Evolutionary conservation across 495 filamentous ascomycete genomes (phyloP).

Genomic region (Aspergillus ellipticus): DNA sequence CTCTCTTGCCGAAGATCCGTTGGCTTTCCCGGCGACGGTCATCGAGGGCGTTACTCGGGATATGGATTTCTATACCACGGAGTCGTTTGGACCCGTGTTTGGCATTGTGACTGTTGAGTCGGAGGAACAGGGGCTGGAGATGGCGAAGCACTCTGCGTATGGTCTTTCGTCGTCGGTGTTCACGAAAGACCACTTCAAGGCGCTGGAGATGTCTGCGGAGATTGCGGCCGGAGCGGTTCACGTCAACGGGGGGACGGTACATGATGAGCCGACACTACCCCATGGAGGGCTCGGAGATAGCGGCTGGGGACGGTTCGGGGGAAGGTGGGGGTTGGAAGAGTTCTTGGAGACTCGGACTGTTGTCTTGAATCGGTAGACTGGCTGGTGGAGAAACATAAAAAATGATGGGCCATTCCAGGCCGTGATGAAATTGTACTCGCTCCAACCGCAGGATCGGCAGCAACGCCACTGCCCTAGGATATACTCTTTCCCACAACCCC

Average conservation of each 20-base stretch:
- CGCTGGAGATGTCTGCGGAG: slow-evolving; percentile 24
- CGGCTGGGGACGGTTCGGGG: slow-evolving; percentile 62
- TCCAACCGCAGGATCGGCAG: no score
- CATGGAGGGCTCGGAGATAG: slow-evolving; percentile 73
- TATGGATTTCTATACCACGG: slow-evolving; percentile 70
- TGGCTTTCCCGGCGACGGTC: slow-evolving; percentile 58
- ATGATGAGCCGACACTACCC: slow-evolving; percentile 68
- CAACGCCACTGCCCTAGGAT: no score
- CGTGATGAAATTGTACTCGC: no score
- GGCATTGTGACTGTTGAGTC: slow-evolving; percentile 19
- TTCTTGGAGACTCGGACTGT: slow-evolving; percentile 71
- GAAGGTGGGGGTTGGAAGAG: slow-evolving; percentile 50
- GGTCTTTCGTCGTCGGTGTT: slow-evolving; percentile 30
- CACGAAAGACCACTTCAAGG: slow-evolving; percentile 17
- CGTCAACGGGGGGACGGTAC: slow-evolving; percentile 74
- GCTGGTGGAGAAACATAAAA: neutral
- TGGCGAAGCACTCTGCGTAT: slow-evolving; percentile 27
- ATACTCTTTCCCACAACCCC: no score
- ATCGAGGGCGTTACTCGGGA: slow-evolving; percentile 54
- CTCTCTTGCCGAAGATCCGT: neutral
- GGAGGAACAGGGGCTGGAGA: slow-evolving; percentile 23
- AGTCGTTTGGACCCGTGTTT: slow-evolving; percentile 72
- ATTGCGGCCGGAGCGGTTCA: slow-evolving; percentile 54
- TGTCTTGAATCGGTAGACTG: slow-evolving; percentile 42
- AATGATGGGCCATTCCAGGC: no score